Conservation (phyloP, 2,329 filamentous ascomycete species). For the Colletotrichum godetiae region DNA sequence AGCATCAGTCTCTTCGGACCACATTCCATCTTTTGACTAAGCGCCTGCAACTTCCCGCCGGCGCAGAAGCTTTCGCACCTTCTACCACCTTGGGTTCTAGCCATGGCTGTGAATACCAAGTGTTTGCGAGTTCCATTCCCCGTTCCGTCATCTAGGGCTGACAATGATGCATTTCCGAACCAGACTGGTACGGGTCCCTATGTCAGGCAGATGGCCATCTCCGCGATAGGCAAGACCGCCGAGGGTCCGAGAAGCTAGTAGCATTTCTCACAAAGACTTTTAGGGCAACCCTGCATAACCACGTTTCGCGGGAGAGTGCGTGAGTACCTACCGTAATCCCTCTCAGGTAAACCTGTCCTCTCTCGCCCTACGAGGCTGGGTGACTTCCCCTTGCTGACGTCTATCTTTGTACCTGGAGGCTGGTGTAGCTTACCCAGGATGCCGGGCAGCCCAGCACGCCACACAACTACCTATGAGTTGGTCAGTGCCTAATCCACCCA, state of each 20-base stretch:
- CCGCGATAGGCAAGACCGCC: not conserved
- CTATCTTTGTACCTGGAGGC: not conserved
- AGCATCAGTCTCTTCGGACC: conserved; percentile 5
- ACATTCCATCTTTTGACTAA: conserved; percentile 1
- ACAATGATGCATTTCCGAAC: not conserved
- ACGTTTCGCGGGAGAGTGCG: not conserved
- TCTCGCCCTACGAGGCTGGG: conserved; percentile 18
- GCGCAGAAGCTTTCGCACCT: not conserved
- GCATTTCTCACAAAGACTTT: not conserved
- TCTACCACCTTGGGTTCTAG: not conserved
- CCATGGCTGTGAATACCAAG: not conserved
- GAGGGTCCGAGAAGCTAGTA: not conserved
- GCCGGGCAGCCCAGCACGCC: not conserved
- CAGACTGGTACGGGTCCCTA: not conserved
- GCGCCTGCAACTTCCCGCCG: not conserved
- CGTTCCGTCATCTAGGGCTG: not conserved
- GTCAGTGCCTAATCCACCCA: not conserved
- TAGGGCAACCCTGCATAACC: not conserved
- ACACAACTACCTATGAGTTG: not conserved
- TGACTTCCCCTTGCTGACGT: not conserved
- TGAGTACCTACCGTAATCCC: not conserved
- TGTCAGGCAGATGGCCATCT: not conserved
- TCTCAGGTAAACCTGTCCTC: not conserved
- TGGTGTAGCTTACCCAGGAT: not conserved
- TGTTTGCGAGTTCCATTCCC: not conserved